phyloP scores from a whole-genome alignment of 2,329 filamentous ascomycete genomes.

The Phialophora tarda region DNA sequence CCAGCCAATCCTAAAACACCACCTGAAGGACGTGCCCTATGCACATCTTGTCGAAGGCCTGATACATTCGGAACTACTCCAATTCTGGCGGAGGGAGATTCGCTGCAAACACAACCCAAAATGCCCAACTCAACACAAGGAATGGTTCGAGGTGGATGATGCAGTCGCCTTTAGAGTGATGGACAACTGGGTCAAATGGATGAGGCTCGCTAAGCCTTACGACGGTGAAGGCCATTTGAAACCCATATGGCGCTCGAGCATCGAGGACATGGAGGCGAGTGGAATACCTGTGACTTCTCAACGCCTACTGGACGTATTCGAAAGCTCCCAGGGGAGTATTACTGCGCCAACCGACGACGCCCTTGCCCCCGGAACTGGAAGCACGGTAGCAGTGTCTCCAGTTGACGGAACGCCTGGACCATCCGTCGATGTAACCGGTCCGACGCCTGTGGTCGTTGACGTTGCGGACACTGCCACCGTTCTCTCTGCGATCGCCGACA shows the following conservation, averaged over 20 bases:
- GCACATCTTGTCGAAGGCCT: constrained; percentile 1
- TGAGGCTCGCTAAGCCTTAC: constrained; percentile 8
- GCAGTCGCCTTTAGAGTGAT: not conserved
- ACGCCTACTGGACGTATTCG: not conserved
- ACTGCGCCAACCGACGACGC: not conserved
- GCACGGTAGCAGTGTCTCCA: not conserved
- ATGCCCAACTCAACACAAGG: constrained; percentile 18
- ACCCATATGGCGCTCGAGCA: not conserved
- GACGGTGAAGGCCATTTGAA: not conserved
- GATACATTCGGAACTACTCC: constrained; percentile 18
- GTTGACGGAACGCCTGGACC: not conserved
- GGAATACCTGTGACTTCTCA: not conserved
- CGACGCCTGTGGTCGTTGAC: not conserved
- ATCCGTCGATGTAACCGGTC: not conserved
- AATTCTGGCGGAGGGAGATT: constrained; percentile 20
- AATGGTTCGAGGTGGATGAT: constrained; percentile 25
- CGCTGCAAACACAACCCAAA: constrained; percentile 17
- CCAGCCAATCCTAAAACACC: constrained; percentile 2
- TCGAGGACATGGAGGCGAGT: not conserved
- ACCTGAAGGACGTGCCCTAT: not conserved
- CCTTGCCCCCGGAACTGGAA: not conserved
- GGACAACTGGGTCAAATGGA: constrained; percentile 1
- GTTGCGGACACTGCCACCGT: not conserved
- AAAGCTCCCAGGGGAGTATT: not conserved
- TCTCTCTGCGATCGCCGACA: not conserved